phyloP scores from a whole-genome alignment of 306 rosid genomes.

The Sophora flavescens region DNA sequence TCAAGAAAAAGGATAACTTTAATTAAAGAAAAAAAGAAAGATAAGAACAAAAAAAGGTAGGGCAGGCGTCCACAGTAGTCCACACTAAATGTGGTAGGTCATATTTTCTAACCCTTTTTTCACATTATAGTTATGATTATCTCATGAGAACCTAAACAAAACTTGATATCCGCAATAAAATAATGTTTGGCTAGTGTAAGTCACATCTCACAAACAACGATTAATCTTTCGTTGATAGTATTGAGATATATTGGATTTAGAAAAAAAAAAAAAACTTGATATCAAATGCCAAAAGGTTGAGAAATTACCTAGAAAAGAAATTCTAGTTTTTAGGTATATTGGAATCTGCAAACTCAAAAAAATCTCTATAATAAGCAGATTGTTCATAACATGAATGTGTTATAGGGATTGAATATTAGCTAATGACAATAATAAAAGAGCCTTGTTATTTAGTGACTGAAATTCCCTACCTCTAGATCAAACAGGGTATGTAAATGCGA shows the following conservation, averaged over 20 bases:
- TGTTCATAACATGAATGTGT: slow-evolving; percentile 9
- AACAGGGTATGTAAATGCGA: slow-evolving; percentile 5
- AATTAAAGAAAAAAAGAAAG: slow-evolving; percentile 50
- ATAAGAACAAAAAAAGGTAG: slow-evolving; percentile 39
- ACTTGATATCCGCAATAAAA: not conserved
- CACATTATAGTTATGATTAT: slow-evolving; percentile 45
- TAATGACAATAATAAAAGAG: not conserved
- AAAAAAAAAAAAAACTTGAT: slow-evolving; percentile 3
- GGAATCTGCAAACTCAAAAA: slow-evolving; percentile 6
- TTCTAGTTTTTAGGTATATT: slow-evolving; percentile 7
- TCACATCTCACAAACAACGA: too few relatives aligned
- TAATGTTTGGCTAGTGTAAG: too few relatives aligned
- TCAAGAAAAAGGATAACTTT: slow-evolving; percentile 36
- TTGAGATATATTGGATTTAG: too few relatives aligned
- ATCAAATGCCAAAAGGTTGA: slow-evolving; percentile 12
- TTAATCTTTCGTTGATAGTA: too few relatives aligned
- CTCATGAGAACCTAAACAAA: slow-evolving; percentile 29
- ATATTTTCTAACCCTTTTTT: slow-evolving; percentile 46
- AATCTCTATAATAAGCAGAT: not conserved
- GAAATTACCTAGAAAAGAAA: not conserved
- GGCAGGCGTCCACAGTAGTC: slow-evolving; percentile 36
- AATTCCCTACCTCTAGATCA: not conserved
- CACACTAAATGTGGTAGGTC: slow-evolving; percentile 46
- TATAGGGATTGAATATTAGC: not conserved
- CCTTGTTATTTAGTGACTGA: not conserved